Evolutionary conservation across 83 land plant species (phyloP).

Genomic region (Thuja plicata): DNA sequence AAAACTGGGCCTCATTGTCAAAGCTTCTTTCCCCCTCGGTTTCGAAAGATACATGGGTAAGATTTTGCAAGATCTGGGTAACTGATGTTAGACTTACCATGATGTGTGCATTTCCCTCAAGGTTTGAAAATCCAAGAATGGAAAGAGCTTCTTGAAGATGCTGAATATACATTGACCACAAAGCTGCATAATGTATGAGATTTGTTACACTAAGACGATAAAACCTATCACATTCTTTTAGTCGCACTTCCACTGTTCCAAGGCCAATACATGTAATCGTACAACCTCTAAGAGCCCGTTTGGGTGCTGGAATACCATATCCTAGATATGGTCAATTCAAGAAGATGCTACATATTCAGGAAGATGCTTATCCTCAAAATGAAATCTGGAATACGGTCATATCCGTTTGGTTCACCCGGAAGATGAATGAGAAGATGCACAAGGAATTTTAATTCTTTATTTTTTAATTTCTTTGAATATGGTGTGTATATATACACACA

Average conservation of each 20-base stretch:
- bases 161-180: slow-evolving; percentile 33
- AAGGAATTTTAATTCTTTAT: too few species aligned
- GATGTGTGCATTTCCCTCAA: slow-evolving; percentile 32
- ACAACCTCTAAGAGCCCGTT: too few species aligned
- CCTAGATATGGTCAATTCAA: too few species aligned
- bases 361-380: too few species aligned
- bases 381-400: too few species aligned
- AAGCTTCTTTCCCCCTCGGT: background rate
- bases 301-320: too few species aligned
- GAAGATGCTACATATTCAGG: too few species aligned
- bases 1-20: background rate
- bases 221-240: slow-evolving; percentile 39
- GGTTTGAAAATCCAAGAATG: slow-evolving; percentile 31
- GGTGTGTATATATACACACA: too few species aligned
- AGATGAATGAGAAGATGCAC: too few species aligned
- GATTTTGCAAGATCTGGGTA: slow-evolving; percentile 22
- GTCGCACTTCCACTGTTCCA: slow-evolving; percentile 42
- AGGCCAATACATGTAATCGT: slow-evolving; percentile 42
- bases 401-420: too few species aligned
- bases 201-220: slow-evolving; percentile 42
- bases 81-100: slow-evolving; percentile 29
- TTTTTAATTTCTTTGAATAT: too few species aligned
- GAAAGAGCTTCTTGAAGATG: slow-evolving; percentile 38
- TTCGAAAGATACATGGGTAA: background rate
- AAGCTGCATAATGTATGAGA: slow-evolving; percentile 44